phyloP scores from a whole-genome alignment of 2,329 filamentous ascomycete genomes.

The Rutstroemia sp. region DNA sequence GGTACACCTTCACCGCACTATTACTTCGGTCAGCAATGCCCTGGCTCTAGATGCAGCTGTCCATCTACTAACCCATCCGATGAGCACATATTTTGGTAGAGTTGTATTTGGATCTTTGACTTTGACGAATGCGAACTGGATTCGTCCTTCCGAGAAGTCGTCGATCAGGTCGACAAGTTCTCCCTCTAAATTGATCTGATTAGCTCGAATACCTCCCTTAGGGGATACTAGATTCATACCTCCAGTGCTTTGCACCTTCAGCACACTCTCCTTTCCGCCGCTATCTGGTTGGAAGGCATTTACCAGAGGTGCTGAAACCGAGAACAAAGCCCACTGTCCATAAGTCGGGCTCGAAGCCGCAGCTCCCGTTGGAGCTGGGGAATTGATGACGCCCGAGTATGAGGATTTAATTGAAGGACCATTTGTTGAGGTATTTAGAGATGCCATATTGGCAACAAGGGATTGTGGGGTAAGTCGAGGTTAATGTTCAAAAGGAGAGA shows the following conservation, averaged over 20 bases:
- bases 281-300: constrained; percentile 85
- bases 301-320: constrained; percentile 82
- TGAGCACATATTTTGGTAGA: constrained; percentile 85
- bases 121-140: constrained; percentile 96
- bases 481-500: neutral
- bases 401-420: constrained; percentile 80
- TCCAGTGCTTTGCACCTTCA: constrained; percentile 90
- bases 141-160: constrained; percentile 91
- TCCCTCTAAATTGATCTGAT: constrained; percentile 54
- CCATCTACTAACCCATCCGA: constrained; percentile 62
- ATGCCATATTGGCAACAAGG: constrained; percentile 51
- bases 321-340: constrained; percentile 89
- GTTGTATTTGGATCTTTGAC: constrained; percentile 89
- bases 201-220: neutral
- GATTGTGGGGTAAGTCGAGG: neutral
- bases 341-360: constrained; percentile 68
- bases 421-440: constrained; percentile 71
- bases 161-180: constrained; percentile 86
- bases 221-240: constrained; percentile 40
- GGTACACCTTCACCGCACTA: constrained; percentile 93
- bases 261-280: constrained; percentile 80
- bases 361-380: constrained; percentile 46
- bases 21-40: constrained; percentile 19
- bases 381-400: constrained; percentile 62
- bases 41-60: neutral